Base-by-base conservation (phyloP, 1,284 basidiomycete species). In the Malassezia dermatis region DNA sequence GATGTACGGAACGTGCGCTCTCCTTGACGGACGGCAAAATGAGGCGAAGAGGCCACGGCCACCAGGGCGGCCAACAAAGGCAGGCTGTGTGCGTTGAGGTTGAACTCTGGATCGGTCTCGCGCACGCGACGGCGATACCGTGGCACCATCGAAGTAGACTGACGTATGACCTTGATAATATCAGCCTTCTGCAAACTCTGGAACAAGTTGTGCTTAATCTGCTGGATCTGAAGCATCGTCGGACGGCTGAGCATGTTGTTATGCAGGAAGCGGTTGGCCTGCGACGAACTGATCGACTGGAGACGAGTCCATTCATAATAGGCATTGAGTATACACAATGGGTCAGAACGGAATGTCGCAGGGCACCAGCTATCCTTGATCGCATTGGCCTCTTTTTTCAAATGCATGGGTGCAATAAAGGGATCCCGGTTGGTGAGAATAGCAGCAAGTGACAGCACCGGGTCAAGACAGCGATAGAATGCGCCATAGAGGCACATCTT, bases 381-480 rank as follows among this genome's bases (percentile, higher is more conserved):
- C 27, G 80, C 80, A 64, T 79, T 77, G n/a, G 79, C 79, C 67
- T 79, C 71, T 6, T 61, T 61, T 65, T 78, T 77, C 31, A 76
- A 60, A 4, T 74, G 62, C 26, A 82, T 77, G 0, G 90, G 90
- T 0, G 84, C 82, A 49, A 93, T 76, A 79, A 95, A 95, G 3
- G 90, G 89, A 65, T 93, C 89, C 34, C 90, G 84, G 68, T 86
- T 88, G 8, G 88, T 86, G 63, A 94, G 76, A 63, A 94, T 86
- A 1, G 90, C 88, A 5, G 90, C 89, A 37, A 96, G 80, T 3
- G 88, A 88, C 48, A 95, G 77, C 0, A 89, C 88, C 41, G 86
- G 84, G 71, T 94, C 88, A 51, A 95, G 79, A 76, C 90, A 95
- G 55, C 86, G 83, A 83, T 94, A 94, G 79, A 95, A 89, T 63